These are phyloP conservation scores for Vigna hirtella DNA, from an alignment of 306 rosid genomes.

Conservation along the genomic window DNA sequence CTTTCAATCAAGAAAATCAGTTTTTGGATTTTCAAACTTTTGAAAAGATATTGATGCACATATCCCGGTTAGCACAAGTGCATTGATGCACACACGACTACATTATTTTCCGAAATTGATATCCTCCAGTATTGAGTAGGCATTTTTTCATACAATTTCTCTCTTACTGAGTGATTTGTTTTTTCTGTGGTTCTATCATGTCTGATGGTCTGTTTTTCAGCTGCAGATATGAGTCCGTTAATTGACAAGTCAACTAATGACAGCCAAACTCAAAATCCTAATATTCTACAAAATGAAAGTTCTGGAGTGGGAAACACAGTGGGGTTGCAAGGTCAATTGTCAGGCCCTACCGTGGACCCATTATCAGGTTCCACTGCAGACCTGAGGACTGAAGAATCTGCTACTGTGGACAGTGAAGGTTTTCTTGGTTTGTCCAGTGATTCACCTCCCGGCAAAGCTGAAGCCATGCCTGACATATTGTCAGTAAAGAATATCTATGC, in stretches of 20 bases:
- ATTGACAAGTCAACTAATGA: conserved; percentile 42
- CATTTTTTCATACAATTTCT: not conserved
- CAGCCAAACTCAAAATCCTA: conserved; percentile 45
- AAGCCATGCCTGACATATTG: conserved; percentile 42
- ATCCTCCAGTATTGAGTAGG: conserved; percentile 12
- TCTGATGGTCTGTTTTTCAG: conserved; percentile 40
- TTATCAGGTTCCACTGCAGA: conserved; percentile 45
- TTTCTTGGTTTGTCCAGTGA: conserved; percentile 45
- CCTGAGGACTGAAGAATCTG: conserved; percentile 44
- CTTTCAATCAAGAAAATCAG: no score
- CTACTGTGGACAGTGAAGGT: conserved; percentile 40
- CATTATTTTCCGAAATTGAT: not conserved
- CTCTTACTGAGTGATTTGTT: conserved; percentile 20
- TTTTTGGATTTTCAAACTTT: no score
- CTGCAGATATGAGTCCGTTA: conserved; percentile 49
- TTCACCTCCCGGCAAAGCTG: conserved; percentile 46
- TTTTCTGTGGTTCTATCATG: conserved; percentile 5
- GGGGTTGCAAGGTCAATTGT: conserved; percentile 39
- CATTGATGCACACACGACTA: not conserved
- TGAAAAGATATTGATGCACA: no score
- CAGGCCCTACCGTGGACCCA: conserved; percentile 40
- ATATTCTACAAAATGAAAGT: conserved; percentile 38
- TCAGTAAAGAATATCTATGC: conserved; percentile 44
- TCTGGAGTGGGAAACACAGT: conserved; percentile 37
- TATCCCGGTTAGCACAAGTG: no score